Evolutionary conservation across 2,329 filamentous ascomycete species (phyloP).

Genomic region (Chrysosporium keratinophilum): DNA sequence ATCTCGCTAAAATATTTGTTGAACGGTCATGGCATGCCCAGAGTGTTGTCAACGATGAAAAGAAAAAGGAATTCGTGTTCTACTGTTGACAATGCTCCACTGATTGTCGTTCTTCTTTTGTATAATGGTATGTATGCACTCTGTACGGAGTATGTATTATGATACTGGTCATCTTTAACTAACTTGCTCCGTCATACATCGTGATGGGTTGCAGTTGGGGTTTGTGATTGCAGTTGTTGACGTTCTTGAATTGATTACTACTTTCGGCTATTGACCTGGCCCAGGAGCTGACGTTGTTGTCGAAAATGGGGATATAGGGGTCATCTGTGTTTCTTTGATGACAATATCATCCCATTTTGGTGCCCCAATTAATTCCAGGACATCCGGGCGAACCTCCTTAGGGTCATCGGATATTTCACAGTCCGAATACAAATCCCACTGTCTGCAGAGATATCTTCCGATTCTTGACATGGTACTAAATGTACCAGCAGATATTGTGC

Average conservation of each 20-base stretch:
- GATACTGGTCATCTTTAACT: background rate
- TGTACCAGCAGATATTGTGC: background rate
- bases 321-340: background rate
- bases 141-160: too few species aligned
- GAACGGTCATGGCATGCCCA: background rate
- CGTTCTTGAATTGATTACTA: too few species aligned
- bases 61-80: background rate
- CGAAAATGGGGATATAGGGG: too few species aligned
- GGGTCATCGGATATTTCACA: conserved; percentile 5
- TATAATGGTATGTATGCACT: too few species aligned
- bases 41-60: background rate
- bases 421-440: conserved; percentile 4
- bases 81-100: too few species aligned
- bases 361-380: conserved; percentile 2
- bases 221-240: too few species aligned
- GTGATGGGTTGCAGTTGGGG: too few species aligned
- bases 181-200: too few species aligned
- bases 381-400: conserved; percentile 1
- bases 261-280: too few species aligned
- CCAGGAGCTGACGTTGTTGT: too few species aligned
- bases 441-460: conserved; percentile 7
- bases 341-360: background rate
- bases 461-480: conserved; percentile 5
- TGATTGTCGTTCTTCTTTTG: too few species aligned
- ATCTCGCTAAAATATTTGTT: background rate